Evolutionary conservation across 805 yeast species (phyloP).

Genomic region (Priceomyces melissophilus): DNA sequence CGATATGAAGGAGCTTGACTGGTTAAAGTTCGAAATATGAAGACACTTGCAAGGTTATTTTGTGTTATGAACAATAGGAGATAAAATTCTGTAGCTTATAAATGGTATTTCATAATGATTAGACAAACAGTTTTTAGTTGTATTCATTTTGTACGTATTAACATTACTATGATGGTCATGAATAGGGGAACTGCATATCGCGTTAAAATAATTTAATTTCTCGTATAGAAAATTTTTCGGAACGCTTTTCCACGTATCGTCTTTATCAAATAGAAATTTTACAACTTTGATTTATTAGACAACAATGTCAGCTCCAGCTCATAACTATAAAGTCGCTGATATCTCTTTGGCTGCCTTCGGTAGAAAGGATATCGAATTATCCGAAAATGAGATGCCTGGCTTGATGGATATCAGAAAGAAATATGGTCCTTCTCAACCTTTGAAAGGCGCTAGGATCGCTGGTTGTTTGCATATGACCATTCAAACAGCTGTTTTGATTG

Average conservation of each 20-base stretch:
- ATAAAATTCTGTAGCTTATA: no score
- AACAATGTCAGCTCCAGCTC: slow-evolving; percentile 40
- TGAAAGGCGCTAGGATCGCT: slow-evolving; percentile 97
- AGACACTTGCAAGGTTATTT: background rate
- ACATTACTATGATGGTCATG: no score
- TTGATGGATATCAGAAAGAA: slow-evolving; percentile 93
- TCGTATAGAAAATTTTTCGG: slow-evolving; percentile 5
- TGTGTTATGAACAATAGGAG: no score
- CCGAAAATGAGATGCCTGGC: slow-evolving; percentile 99
- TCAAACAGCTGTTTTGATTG: slow-evolving; percentile 98
- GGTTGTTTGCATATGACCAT: slow-evolving; percentile 99
- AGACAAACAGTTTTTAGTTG: no score
- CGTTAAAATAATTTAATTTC: background rate
- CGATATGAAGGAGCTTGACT: slow-evolving; percentile 24
- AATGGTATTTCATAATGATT: no score
- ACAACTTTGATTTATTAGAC: background rate
- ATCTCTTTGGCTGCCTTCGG: slow-evolving; percentile 99
- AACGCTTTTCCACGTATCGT: no score
- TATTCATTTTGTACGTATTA: no score
- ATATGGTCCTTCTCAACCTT: slow-evolving; percentile 90
- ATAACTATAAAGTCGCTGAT: slow-evolving; percentile 93
- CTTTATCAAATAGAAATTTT: no score
- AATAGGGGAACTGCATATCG: no score
- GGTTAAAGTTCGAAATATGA: slow-evolving; percentile 30
- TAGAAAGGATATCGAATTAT: slow-evolving; percentile 97